These are phyloP conservation scores for Penicillium waksmanii DNA, from an alignment of 495 filamentous ascomycete species.

Conservation along the genomic window DNA sequence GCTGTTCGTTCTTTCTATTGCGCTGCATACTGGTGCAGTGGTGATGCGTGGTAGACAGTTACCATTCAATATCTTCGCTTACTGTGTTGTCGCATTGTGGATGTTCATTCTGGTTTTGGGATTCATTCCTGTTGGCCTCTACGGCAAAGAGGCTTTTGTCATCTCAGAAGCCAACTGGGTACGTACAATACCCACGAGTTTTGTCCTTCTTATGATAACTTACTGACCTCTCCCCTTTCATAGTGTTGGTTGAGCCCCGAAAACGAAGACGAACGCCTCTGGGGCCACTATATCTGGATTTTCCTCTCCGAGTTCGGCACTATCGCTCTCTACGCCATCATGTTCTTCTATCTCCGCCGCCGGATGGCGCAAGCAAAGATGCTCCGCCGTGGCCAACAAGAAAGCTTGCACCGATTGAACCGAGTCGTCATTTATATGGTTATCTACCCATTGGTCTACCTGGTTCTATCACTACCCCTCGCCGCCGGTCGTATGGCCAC, in stretches of 20 bases:
- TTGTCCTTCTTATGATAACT: neutral
- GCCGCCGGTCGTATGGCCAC: conserved; percentile 68
- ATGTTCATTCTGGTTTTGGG: conserved; percentile 59
- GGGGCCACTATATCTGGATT: conserved; percentile 78
- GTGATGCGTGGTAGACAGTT: conserved; percentile 62
- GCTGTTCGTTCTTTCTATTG: conserved; percentile 69
- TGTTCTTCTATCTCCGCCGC: conserved; percentile 62
- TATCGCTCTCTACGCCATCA: conserved; percentile 62
- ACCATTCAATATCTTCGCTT: conserved; percentile 52
- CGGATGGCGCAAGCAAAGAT: conserved; percentile 42
- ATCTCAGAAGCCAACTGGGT: conserved; percentile 50
- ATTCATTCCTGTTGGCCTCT: conserved; percentile 54
- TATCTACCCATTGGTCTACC: conserved; percentile 72
- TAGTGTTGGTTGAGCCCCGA: conserved; percentile 73
- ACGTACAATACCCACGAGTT: conserved; percentile 26
- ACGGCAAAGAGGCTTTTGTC: conserved; percentile 59
- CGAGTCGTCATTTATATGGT: conserved; percentile 68
- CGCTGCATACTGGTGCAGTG: conserved; percentile 65
- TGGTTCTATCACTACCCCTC: conserved; percentile 69
- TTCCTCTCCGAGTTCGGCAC: conserved; percentile 69
- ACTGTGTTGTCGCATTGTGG: conserved; percentile 56
- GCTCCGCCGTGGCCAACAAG: conserved; percentile 38
- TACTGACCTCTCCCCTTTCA: conserved; percentile 11
- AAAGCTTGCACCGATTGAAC: conserved; percentile 43
- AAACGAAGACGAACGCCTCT: conserved; percentile 64